Evolutionary conservation across 176 grass and related monocot species (phyloP), one percentile per base, ranked within the genome.

Genomic region (Otatea glauca): DNA sequence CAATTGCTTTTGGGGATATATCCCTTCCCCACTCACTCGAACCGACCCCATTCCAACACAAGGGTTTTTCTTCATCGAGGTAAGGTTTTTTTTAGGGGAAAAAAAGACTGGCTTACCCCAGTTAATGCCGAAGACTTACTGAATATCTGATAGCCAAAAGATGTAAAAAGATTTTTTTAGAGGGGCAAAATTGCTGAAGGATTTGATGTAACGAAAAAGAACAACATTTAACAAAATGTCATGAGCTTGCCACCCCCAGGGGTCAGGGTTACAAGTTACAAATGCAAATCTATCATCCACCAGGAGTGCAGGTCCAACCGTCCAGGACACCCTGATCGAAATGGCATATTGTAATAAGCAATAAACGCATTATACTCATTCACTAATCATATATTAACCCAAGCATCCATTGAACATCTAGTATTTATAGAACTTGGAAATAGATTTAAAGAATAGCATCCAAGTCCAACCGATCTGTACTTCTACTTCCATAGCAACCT

Each of bases 401-500:
- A 60, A 85, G 9, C 32, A 72, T 47, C 25, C 35, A 65, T 13
- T 42, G 44, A 34, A 3, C 34, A 45, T 13, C 10, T 21, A 32
- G 61, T 32, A 32, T 25, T 72, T 4, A 48, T 8, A 61, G 43
- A 45, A 38, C 4, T 58, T 13, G n/a, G 61, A 83, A 83, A 58
- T 32, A 9, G 21, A 90, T 48, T 7, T 50, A 71, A 65, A 75
- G 18, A 25, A 48, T 74, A 72, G 21, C 20, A n/a, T 81, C 20
- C 13, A 81, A 70, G 55, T 75, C 65, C 74, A 90, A 55, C 16
- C 59, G 3, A 61, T 49, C 59, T 67, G 67, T 79, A 47, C 59
- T 86, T 87, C 79, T 23, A 68, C 49, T 67, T 68, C n/a, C 58
- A 61, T 35, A 74, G 73, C 84, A 90, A 79, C 79, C 68, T 35